Evolutionary conservation across 495 filamentous ascomycete species (phyloP).

Genomic region (Annulohypoxylon moriforme): DNA sequence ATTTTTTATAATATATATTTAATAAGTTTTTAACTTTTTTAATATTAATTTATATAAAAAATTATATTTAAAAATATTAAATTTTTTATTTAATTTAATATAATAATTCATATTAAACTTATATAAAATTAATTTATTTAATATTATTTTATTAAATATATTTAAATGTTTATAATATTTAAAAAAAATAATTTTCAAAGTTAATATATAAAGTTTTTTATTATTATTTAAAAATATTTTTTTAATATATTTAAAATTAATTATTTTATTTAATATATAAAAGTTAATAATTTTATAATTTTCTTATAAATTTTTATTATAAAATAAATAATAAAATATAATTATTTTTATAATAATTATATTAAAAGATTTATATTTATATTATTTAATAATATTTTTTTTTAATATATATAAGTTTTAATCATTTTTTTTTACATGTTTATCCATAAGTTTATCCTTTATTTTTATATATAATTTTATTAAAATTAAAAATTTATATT

Average conservation of each 20-base stretch:
- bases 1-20: conserved; percentile 1
- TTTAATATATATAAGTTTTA: background rate
- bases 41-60: background rate
- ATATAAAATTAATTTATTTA: background rate
- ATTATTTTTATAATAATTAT: background rate
- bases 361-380: background rate
- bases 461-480: too few species aligned
- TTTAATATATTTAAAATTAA: background rate
- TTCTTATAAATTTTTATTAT: background rate
- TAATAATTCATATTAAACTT: background rate
- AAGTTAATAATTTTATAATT: background rate
- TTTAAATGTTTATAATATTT: background rate
- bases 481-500: too few species aligned
- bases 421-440: too few species aligned
- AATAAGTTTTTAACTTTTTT: conserved; percentile 7
- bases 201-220: background rate
- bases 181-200: background rate
- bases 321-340: background rate
- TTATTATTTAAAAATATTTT: background rate
- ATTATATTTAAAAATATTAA: background rate
- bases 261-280: background rate
- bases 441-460: too few species aligned
- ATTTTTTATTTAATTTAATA: background rate
- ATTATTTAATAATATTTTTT: background rate
- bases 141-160: background rate